A percentile compares a stretch with the other conserved stretches of the same genome.
These are phyloP conservation scores for Colletotrichum shisoi DNA, from an alignment of 2,329 filamentous ascomycete genomes.

Conservation along the genomic window DNA sequence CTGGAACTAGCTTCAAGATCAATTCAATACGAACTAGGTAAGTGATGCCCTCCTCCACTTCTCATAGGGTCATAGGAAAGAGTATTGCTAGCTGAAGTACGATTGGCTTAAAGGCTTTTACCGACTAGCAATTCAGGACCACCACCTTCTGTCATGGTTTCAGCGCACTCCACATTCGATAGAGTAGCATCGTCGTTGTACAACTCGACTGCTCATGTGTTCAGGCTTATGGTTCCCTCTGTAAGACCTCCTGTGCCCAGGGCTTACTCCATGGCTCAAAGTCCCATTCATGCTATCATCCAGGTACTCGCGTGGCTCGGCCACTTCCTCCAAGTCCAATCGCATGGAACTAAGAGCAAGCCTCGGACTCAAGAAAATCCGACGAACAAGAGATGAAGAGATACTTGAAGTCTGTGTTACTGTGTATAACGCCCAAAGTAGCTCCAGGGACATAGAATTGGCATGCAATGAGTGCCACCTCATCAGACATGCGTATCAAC, in stretches of 20 bases:
- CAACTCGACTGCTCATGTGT: slow-evolving; percentile 1
- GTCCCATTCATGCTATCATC: background rate
- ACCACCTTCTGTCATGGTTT: background rate
- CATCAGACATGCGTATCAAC: background rate
- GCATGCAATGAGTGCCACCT: background rate
- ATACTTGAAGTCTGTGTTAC: background rate
- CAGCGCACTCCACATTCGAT: background rate
- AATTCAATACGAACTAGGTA: background rate
- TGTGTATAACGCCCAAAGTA: too few species aligned
- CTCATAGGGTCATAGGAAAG: background rate
- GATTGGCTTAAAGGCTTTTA: background rate
- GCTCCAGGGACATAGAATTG: background rate
- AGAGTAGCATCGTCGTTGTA: background rate
- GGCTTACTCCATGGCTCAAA: background rate
- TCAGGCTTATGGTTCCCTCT: background rate
- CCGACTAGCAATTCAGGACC: too few species aligned
- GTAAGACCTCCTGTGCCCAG: background rate
- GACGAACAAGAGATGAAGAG: background rate
- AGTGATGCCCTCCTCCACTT: background rate
- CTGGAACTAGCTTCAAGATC: background rate
- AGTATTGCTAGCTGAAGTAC: too few species aligned
- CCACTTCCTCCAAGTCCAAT: background rate
- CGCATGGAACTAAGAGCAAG: background rate
- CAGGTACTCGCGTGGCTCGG: background rate
- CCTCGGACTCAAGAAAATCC: too few species aligned